Base-by-base conservation (phyloP, 2,329 filamentous ascomycete species). In the Davidsoniella eucalypti region DNA sequence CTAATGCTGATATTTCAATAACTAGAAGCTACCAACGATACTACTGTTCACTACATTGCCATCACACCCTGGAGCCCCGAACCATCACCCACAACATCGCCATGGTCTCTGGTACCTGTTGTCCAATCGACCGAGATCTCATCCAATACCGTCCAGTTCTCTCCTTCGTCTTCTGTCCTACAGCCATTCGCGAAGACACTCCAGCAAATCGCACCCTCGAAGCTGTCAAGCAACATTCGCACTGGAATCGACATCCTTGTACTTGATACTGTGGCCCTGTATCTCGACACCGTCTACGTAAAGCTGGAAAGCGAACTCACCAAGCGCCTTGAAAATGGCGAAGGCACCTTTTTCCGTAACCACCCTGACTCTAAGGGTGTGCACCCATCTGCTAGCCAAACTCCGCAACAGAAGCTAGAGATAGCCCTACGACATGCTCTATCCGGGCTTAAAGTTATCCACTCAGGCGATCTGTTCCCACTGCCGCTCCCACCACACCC, bases 21-120 rank as follows among this genome's bases (percentile, higher is more conserved):
- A 59, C 2, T 16, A 48, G 50, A 21, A 64, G 52, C 50, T 55
- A 52, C 58, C 53, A 64, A 61, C 5, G 54, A 56, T 43, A 61
- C 67, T 55, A 65, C 71, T 21, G 59, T 74, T 51, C 68, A 76
- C 53, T 74, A 87, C 61, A 73, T 87, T 55, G 84, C 84, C 40
- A 76, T 88, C 56, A 78, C 82, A 44, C 83, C 83, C 3, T 87
- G 82, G 82, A 68, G 75, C 1, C 81, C 84, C 10, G 69, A 67
- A 50, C 63, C 69, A 36, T 68, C 66, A 5, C 65, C 75, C 17
- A 70, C 83, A 60, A 76, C 79, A 52, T 75, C 78, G 16, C 72
- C 75, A 44, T 98, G 92, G 92, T 87, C 87, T 6, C 76, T 96
- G 46, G 75, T 96, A 33, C 85, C 90, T 1, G 76, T 94, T 53